A percentile compares a stretch with the other conserved stretches of the same genome.
Conservation (phyloP, 768 basidiomycete species). For the Porpolomopsis calyptriformis region DNA sequence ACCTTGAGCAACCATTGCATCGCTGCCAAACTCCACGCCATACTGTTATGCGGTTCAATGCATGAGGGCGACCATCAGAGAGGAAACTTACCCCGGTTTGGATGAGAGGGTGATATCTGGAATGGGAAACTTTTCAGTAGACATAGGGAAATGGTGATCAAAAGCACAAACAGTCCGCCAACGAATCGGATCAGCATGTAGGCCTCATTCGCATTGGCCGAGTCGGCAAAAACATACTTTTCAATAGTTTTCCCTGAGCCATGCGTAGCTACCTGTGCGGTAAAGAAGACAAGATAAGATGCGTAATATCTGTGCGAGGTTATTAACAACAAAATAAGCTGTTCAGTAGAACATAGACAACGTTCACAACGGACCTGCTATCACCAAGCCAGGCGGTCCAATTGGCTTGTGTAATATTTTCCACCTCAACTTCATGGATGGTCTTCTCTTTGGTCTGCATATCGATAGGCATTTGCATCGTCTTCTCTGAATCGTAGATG, state of each 20-base stretch:
- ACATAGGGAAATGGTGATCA: not conserved
- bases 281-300: conserved; percentile 30
- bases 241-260: conserved; percentile 35
- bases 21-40: conserved; percentile 41
- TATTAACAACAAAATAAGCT: not conserved
- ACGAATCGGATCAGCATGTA: conserved; percentile 28
- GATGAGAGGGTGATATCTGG: conserved; percentile 46
- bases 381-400: conserved; percentile 42
- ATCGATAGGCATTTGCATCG: conserved; percentile 28
- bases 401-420: conserved; percentile 24
- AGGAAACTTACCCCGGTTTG: conserved; percentile 39
- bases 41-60: conserved; percentile 24
- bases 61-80: not conserved
- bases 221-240: conserved; percentile 33
- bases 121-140: not conserved
- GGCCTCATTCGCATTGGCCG: conserved; percentile 23
- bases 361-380: conserved; percentile 25
- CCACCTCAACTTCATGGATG: conserved; percentile 15
- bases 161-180: conserved; percentile 24
- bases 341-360: not conserved
- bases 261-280: conserved; percentile 24
- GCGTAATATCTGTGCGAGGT: conserved; percentile 27
- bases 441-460: conserved; percentile 24
- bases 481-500: conserved; percentile 29
- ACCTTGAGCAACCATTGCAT: conserved; percentile 42